Evolutionary conservation across 1,139 yeast species (phyloP).

Genomic region (Geotrichum macrosporum): DNA sequence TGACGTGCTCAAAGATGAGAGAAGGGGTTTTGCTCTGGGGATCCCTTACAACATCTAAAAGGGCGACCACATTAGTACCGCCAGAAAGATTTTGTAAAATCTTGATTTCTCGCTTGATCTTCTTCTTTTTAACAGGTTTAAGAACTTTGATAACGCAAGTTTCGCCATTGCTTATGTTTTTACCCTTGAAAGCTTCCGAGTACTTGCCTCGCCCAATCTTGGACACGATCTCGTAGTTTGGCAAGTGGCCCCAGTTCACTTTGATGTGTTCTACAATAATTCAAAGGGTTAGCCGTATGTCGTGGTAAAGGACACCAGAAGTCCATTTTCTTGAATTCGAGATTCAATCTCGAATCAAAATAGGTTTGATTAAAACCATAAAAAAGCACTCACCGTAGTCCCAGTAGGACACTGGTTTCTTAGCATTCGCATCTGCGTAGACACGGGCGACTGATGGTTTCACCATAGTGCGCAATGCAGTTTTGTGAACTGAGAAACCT

Average conservation of each 20-base stretch:
- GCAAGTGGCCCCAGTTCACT: slow-evolving; percentile 50
- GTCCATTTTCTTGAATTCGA: neutral
- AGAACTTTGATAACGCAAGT: slow-evolving; percentile 73
- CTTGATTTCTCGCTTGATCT: slow-evolving; percentile 85
- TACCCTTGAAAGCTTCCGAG: slow-evolving; percentile 83
- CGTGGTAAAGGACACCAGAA: too few species aligned
- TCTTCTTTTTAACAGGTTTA: slow-evolving; percentile 90
- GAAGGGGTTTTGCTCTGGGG: slow-evolving; percentile 77
- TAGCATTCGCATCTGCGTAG: slow-evolving; percentile 78
- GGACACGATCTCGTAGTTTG: slow-evolving; percentile 74
- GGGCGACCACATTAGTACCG: slow-evolving; percentile 73
- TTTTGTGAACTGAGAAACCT: neutral
- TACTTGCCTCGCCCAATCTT: slow-evolving; percentile 94
- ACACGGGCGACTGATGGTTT: slow-evolving; percentile 67
- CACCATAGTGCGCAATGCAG: slow-evolving; percentile 14
- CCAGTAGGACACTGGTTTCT: slow-evolving; percentile 84
- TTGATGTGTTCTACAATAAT: neutral
- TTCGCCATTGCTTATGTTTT: slow-evolving; percentile 41
- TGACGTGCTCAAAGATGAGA: slow-evolving; percentile 76
- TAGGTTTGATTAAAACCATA: too few species aligned
- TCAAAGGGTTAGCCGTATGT: neutral
- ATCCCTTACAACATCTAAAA: slow-evolving; percentile 80
- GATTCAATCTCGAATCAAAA: neutral
- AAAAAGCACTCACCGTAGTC: slow-evolving; percentile 59
- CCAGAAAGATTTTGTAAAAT: slow-evolving; percentile 76